phyloP scores from a whole-genome alignment of 441 rosid genomes.

The Biscutella auriculata region DNA sequence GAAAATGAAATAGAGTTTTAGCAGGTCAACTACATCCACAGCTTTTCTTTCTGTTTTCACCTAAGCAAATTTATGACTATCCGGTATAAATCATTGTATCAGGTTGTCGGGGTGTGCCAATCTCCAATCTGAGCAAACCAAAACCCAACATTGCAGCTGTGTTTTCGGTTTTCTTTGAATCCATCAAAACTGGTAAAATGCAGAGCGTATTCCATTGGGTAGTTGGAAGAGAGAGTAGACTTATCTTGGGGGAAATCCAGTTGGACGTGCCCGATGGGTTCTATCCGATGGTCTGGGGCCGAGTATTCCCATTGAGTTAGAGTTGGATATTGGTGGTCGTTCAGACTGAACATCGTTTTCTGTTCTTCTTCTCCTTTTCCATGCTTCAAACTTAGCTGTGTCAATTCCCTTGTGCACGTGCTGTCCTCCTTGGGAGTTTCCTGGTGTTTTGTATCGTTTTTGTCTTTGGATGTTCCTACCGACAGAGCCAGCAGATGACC shows the following conservation, averaged over 20 bases:
- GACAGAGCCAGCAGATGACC: constrained; percentile 32
- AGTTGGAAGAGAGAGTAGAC: constrained; percentile 19
- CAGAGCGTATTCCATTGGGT: background rate
- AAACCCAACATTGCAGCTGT: constrained; percentile 8
- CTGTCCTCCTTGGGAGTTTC: constrained; percentile 34
- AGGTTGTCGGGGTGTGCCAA: background rate
- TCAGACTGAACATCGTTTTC: constrained; percentile 44
- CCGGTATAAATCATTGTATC: constrained; percentile 9
- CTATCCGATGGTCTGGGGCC: constrained; percentile 95
- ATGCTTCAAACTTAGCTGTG: constrained; percentile 62
- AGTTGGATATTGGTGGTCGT: constrained; percentile 36
- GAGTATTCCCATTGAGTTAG: constrained; percentile 79
- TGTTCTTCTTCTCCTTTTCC: constrained; percentile 74
- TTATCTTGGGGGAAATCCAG: constrained; percentile 52
- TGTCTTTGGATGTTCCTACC: constrained; percentile 38
- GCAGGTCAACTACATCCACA: constrained; percentile 27
- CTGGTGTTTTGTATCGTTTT: constrained; percentile 38
- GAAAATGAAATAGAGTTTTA: constrained; percentile 26
- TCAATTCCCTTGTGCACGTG: constrained; percentile 49
- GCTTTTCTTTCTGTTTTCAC: background rate
- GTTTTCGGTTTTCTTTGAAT: background rate
- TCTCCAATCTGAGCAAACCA: constrained; percentile 8
- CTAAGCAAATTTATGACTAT: constrained; percentile 25
- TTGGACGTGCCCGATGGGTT: constrained; percentile 44
- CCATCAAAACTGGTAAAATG: too few relatives aligned